Evolutionary conservation across 805 yeast genomes (phyloP).

Genomic region (Yamadazyma scolyti): DNA sequence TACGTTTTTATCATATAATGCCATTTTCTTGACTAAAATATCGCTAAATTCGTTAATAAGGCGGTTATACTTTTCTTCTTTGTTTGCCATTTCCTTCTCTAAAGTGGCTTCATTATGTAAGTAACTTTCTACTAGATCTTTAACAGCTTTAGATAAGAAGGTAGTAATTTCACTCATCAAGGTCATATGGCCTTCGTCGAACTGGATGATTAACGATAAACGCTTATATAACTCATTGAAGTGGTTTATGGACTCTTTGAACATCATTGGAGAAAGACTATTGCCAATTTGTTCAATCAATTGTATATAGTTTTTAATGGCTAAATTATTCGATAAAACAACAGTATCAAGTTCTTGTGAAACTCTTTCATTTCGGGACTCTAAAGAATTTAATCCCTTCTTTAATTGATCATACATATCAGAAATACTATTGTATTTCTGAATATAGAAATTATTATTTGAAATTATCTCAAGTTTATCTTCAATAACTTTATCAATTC

Average conservation of each 20-base stretch:
- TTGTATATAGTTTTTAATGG: conserved; percentile 2
- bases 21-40: too few relatives aligned
- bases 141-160: conserved; percentile 13
- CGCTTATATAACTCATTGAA: conserved; percentile 7
- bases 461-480: conserved; percentile 5
- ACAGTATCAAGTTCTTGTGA: not conserved
- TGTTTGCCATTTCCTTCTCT: conserved; percentile 12
- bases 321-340: conserved; percentile 1
- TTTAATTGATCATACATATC: conserved; percentile 1
- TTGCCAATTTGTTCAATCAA: conserved; percentile 3
- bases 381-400: not conserved
- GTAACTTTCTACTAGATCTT: conserved; percentile 14
- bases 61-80: conserved; percentile 11
- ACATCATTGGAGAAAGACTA: conserved; percentile 13
- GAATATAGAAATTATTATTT: conserved; percentile 6
- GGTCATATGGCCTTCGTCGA: conserved; percentile 5
- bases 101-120: conserved; percentile 12
- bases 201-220: conserved; percentile 3
- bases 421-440: conserved; percentile 1
- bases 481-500: not conserved
- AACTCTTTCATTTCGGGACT: too few relatives aligned
- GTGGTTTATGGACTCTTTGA: conserved; percentile 12
- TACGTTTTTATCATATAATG: too few relatives aligned
- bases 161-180: conserved; percentile 9
- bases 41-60: conserved; percentile 15